A percentile compares a stretch with the other conserved stretches of the same genome.
phyloP scores from a whole-genome alignment of 768 basidiomycete species.

The Lactarius vividus region DNA sequence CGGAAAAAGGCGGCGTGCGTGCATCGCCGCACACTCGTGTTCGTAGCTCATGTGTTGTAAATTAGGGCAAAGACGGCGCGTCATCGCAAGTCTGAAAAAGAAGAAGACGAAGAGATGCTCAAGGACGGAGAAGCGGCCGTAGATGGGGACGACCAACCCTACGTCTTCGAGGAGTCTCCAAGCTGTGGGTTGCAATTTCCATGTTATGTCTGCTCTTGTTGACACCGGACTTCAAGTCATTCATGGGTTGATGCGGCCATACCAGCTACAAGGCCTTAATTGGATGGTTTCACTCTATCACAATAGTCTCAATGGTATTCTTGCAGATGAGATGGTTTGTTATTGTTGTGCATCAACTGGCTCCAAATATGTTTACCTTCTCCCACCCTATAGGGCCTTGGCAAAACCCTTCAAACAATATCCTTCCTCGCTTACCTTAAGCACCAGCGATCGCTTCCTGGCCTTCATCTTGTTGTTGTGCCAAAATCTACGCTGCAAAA shows the following conservation, averaged over 20 bases:
- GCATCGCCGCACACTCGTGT: neutral
- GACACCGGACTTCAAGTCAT: constrained; percentile 54
- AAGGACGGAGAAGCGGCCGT: constrained; percentile 80
- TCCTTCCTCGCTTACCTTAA: constrained; percentile 95
- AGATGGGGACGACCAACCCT: constrained; percentile 85
- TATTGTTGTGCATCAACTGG: constrained; percentile 9
- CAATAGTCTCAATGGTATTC: constrained; percentile 94
- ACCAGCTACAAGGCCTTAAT: constrained; percentile 93
- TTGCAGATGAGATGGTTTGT: constrained; percentile 91
- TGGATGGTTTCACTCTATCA: constrained; percentile 98
- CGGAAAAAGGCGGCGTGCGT: constrained; percentile 76
- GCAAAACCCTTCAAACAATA: constrained; percentile 98
- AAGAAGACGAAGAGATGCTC: constrained; percentile 94
- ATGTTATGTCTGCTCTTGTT: neutral
- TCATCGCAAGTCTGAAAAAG: constrained; percentile 95
- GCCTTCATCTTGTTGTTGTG: constrained; percentile 94
- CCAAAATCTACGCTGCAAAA: constrained; percentile 99
- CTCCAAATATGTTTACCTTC: constrained; percentile 14
- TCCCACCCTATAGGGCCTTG: constrained; percentile 65
- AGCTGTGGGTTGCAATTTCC: constrained; percentile 53
- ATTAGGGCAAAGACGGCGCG: constrained; percentile 71
- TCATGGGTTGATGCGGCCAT: constrained; percentile 85
- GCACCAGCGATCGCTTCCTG: constrained; percentile 67
- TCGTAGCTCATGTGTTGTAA: neutral
- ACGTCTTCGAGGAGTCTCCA: constrained; percentile 92